Conservation (phyloP, 345 rosid genomes). For the Melastoma malabathricum region DNA sequence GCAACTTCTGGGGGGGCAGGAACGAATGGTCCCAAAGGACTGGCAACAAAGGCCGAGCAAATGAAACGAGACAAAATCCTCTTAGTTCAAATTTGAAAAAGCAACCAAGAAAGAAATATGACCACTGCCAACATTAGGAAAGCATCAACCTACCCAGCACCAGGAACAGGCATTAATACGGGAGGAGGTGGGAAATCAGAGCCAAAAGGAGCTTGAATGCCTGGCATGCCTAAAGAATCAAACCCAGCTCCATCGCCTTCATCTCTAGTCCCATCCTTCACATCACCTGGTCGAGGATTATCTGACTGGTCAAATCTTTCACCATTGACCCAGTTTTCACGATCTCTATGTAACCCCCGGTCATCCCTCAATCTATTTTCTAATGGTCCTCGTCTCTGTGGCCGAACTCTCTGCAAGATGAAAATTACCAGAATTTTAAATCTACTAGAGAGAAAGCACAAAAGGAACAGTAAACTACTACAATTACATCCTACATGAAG, state of each 20-base stretch:
- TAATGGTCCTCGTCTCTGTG: slow-evolving; percentile 46
- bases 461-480: no score
- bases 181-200: slow-evolving; percentile 92
- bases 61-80: no score
- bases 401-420: slow-evolving; percentile 54
- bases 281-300: slow-evolving; percentile 54
- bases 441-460: no score
- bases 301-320: slow-evolving; percentile 71
- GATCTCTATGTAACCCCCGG: slow-evolving; percentile 52
- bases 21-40: slow-evolving; percentile 96
- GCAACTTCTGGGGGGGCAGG: slow-evolving; percentile 99
- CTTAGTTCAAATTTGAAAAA: no score
- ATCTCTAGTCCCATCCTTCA: slow-evolving; percentile 55
- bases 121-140: no score
- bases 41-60: slow-evolving; percentile 14
- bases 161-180: slow-evolving; percentile 97
- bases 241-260: slow-evolving; percentile 48
- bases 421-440: not conserved
- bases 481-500: no score
- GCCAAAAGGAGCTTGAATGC: slow-evolving; percentile 46
- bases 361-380: slow-evolving; percentile 79
- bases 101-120: not conserved
- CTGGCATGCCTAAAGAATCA: slow-evolving; percentile 66
- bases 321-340: slow-evolving; percentile 51
- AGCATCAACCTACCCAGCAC: slow-evolving; percentile 74